Evolutionary conservation across 352 stramenopile genomes (phyloP), one percentile per base, ranked within the genome.

Genomic region (Thalassiosira livingstoniorum): DNA sequence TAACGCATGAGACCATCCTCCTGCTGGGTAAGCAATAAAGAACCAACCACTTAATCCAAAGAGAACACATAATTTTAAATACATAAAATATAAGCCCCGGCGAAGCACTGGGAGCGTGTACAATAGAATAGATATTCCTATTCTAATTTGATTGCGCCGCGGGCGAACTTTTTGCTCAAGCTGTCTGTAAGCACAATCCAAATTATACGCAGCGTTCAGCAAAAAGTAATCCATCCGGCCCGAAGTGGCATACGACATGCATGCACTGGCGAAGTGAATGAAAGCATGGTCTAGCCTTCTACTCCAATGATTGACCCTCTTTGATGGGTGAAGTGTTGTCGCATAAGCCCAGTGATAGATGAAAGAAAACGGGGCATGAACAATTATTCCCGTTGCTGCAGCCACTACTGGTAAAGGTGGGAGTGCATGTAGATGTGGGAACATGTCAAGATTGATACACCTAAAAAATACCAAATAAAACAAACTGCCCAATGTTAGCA

Each of bases 301-400:
- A 67, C 74, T 90, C 89, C 85, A 94, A 58, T 94, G 89, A 55
- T 85, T 63, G 25, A 87, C 78, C 54, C 88, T 69, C 29, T 70
- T 47, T 37, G 74, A 74, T 71, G 72, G 53, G 57, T 78, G 51
- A 25, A 92, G 55, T 70, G 45, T 67, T 65, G 86, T 77, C 29
- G 86, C 86, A 61, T 87, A 93, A 21, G 43, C 80, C 78, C 79
- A 92, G 62, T 93, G 89, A 42, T 92, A 93, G 7, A 92, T 43
- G 37, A 93, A 85, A 1, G 89, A 91, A 75, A 91, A 92, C 4
- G 89, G 89, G 10, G 76, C 65, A 65, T 93, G 89, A 5, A 83
- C 61, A n/a, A 87, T 42, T 34, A 89, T 86, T 25, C 77, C 80
- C 45, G 91, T 47, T 37, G 72, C 67, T 23, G 64, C 75, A 0